Evolutionary conservation across 1,139 yeast genomes (phyloP), one percentile per base, ranked within the genome.

Genomic region (Blastobotrys malaysiensis): DNA sequence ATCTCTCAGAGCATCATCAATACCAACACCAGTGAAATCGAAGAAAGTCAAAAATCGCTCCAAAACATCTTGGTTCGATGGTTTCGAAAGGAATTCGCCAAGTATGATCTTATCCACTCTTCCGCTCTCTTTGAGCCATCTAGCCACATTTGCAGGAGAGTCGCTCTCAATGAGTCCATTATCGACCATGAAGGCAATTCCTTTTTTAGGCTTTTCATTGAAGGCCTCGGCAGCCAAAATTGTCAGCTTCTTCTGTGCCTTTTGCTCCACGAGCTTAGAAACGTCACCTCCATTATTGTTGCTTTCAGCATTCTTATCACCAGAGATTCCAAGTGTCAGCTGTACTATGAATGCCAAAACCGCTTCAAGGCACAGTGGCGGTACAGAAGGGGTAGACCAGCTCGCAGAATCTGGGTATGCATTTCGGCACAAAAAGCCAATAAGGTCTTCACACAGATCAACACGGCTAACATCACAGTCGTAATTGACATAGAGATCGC

Each of bases 311-410:
- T 31, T 50, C 16, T 26, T 14, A 5, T 31, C 55, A 22, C 52
- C 51, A 3, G 44, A 53, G n/a, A 82, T 73, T 59, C 89, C 75
- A 43, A 80, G 83, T 59, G 80, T 79, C 45, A 90, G 75, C n/a
- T 85, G 84, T 54, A 82, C 78, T 43, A 90, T 75, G 59, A 86
- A 83, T 1, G 88, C 78, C 36, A 93, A 75, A 2, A 93, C 70
- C 1, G 98, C 96, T 65, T 93, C 98, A 49, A 93, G 75, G 65
- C 98, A 93, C 9, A 91, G 79, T 0, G 98, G 97, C 0, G 99
- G 98, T 1, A 93, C 96, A 64, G 82, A 85, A 43, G 87, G 88
- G 0, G 97, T 88, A 0, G 96, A 85, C 63, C 79, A 75, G 5
- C 68, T 62, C 0, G 96, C 93, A 19, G 90, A 80, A 63, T 88